Conservation (phyloP, 2,329 filamentous ascomycete species). For the Apiospora koreana region DNA sequence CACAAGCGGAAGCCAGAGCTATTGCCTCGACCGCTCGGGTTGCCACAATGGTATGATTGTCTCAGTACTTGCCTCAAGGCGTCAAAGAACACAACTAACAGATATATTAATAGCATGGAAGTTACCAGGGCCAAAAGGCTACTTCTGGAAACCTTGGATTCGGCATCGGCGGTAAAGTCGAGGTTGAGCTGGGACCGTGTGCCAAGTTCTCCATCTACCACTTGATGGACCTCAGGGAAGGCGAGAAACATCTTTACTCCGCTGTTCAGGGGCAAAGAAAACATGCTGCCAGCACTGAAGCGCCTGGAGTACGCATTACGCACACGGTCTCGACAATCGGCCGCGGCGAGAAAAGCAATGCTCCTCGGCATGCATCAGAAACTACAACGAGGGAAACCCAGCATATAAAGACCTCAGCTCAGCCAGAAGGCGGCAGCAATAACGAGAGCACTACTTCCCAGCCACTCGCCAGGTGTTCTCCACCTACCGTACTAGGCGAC, state of each 20-base stretch:
- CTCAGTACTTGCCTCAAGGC: too few relatives aligned
- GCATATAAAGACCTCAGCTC: too few relatives aligned
- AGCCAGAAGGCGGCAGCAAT: background rate
- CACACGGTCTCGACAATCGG: background rate
- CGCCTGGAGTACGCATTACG: background rate
- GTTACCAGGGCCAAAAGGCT: slow-evolving; percentile 52
- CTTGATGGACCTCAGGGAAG: slow-evolving; percentile 42
- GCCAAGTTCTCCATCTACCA: slow-evolving; percentile 51
- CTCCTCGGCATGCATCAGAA: background rate
- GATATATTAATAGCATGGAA: slow-evolving; percentile 36
- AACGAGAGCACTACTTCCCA: background rate
- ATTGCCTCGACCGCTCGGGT: slow-evolving; percentile 43
- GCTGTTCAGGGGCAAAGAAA: background rate
- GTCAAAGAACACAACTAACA: slow-evolving; percentile 8
- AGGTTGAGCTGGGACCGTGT: slow-evolving; percentile 40
- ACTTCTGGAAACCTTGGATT: slow-evolving; percentile 53
- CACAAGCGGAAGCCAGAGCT: slow-evolving; percentile 45
- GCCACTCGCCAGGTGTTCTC: background rate
- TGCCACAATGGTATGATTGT: slow-evolving; percentile 31
- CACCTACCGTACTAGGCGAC: slow-evolving; percentile 27
- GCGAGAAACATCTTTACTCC: slow-evolving; percentile 21
- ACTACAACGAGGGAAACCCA: background rate
- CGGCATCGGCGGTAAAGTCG: slow-evolving; percentile 39
- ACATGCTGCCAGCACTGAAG: background rate
- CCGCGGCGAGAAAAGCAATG: background rate